phyloP scores from a whole-genome alignment of 306 rosid species.

The Trifolium repens region DNA sequence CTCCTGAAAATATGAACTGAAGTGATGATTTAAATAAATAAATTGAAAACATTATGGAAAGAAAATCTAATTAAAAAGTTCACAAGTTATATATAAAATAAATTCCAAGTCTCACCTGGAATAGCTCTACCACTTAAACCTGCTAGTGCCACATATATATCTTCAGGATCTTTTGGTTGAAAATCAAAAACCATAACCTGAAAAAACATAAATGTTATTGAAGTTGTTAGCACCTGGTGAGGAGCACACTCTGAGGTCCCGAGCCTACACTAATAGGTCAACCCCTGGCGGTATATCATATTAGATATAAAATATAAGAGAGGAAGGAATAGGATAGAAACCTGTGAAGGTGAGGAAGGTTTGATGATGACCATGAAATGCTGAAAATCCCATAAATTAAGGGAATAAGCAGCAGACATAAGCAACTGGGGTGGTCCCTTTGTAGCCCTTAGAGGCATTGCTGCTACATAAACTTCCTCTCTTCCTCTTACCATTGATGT shows the following conservation, averaged over 20 bases:
- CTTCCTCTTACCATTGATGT: conserved; percentile 45
- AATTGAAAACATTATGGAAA: background rate
- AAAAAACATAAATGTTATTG: conserved; percentile 12
- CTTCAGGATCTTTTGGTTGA: conserved; percentile 95
- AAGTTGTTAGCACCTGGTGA: too few relatives aligned
- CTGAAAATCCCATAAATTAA: conserved; percentile 80
- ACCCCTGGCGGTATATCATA: too few relatives aligned
- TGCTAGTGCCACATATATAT: conserved; percentile 70
- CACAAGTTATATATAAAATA: background rate
- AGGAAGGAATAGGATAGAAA: conserved; percentile 28
- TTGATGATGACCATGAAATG: conserved; percentile 87
- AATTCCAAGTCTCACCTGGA: conserved; percentile 52
- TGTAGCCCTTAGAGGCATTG: conserved; percentile 81
- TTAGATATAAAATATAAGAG: too few relatives aligned
- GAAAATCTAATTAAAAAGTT: conserved; percentile 22
- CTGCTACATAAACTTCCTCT: conserved; percentile 82
- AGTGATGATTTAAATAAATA: background rate
- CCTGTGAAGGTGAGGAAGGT: conserved; percentile 65
- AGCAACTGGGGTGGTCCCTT: conserved; percentile 87
- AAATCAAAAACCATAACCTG: conserved; percentile 91
- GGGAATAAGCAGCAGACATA: conserved; percentile 71
- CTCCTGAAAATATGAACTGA: conserved; percentile 51
- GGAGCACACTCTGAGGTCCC: too few relatives aligned
- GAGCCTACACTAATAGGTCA: too few relatives aligned
- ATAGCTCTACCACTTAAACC: conserved; percentile 73